These are phyloP conservation scores for Corymbia maculata DNA, from an alignment of 345 rosid species.

Conservation along the genomic window DNA sequence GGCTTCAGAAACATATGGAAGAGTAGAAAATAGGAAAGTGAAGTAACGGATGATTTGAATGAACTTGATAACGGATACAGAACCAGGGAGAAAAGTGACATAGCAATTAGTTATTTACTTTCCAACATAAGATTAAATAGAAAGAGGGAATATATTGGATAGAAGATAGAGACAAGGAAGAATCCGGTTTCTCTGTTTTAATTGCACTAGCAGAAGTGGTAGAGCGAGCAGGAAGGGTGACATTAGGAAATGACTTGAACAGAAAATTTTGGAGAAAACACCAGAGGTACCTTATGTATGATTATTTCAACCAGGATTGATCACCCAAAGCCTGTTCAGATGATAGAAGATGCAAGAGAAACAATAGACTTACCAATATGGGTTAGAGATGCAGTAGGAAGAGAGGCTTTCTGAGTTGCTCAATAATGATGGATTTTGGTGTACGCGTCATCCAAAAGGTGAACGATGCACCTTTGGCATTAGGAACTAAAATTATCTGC, in stretches of 20 bases:
- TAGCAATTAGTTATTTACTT: background rate
- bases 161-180: too few relatives aligned
- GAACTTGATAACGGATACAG: background rate
- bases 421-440: background rate
- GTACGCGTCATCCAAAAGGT: background rate
- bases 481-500: background rate
- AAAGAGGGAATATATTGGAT: background rate
- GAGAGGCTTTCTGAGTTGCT: background rate
- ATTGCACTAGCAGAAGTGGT: background rate
- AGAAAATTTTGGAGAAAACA: background rate
- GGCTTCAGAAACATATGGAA: background rate
- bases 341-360: background rate
- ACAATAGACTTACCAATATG: background rate
- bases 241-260: background rate
- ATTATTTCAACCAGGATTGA: background rate
- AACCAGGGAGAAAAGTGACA: background rate
- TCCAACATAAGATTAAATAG: background rate
- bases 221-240: background rate
- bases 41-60: background rate
- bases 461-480: background rate
- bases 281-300: background rate
- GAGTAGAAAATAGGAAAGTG: background rate
- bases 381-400: background rate
- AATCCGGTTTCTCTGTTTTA: background rate
- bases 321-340: background rate